phyloP scores from a whole-genome alignment of 2,329 filamentous ascomycete genomes.

The Trichoderma sp. region DNA sequence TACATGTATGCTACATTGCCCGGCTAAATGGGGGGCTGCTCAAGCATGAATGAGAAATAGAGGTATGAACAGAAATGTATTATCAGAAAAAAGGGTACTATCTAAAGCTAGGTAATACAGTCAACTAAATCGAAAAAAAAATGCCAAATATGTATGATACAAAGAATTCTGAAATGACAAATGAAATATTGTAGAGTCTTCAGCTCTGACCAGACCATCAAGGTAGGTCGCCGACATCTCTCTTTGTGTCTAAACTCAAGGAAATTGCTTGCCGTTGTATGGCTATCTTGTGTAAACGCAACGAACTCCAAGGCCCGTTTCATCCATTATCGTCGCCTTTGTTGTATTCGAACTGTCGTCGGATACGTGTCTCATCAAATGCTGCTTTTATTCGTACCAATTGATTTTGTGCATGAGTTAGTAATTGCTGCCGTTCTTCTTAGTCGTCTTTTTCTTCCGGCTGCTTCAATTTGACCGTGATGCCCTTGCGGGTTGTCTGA shows the following conservation, averaged over 20 bases:
- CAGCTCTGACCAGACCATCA: background rate
- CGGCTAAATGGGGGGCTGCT: background rate
- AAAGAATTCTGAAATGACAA: background rate
- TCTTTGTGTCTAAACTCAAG: conserved; percentile 3
- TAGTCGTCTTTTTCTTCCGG: conserved; percentile 38
- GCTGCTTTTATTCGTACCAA: background rate
- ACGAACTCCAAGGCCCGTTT: background rate
- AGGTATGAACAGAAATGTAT: background rate
- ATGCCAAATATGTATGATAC: background rate
- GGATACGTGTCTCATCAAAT: background rate
- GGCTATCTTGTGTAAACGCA: background rate
- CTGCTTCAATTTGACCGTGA: conserved; percentile 47
- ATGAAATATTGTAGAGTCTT: background rate
- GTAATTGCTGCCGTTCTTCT: background rate
- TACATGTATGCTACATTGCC: background rate
- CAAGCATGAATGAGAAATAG: background rate
- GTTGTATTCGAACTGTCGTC: background rate
- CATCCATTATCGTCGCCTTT: background rate
- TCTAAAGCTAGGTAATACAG: background rate
- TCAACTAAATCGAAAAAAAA: background rate
- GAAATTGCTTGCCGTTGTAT: background rate
- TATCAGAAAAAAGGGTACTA: background rate
- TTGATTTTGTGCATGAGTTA: background rate
- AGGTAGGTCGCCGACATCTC: background rate
- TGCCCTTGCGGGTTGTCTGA: conserved; percentile 40